Conservation (phyloP, 768 basidiomycete genomes). For the Kockovaella imperatae region DNA sequence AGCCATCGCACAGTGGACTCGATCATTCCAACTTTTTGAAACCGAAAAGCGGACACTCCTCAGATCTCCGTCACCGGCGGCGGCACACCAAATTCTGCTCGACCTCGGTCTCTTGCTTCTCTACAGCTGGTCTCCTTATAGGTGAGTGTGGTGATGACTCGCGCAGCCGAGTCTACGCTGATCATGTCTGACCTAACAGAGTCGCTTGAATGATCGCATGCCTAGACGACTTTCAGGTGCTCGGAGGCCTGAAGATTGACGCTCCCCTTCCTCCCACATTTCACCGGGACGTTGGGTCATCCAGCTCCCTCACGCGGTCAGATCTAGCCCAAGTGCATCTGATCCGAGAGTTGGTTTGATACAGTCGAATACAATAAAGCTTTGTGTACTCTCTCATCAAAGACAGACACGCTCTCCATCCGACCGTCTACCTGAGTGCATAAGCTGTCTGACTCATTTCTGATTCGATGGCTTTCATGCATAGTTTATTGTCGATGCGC, state of each 20-base stretch:
- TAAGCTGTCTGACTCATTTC: no score
- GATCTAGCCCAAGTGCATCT: no score
- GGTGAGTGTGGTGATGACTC: constrained; percentile 10
- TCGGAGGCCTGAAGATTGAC: constrained; percentile 24
- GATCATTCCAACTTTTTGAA: neutral
- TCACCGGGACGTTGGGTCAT: no score
- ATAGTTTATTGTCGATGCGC: no score
- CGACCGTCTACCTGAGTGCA: no score
- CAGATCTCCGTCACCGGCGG: neutral
- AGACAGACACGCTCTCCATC: no score
- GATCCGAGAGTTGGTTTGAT: no score
- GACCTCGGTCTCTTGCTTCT: constrained; percentile 1
- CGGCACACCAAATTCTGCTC: neutral
- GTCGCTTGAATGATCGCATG: constrained; percentile 25
- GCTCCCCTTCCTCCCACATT: constrained; percentile 18
- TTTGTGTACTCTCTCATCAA: no score
- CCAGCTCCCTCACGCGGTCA: no score
- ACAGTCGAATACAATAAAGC: no score
- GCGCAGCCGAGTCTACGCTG: neutral
- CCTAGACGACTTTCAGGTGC: constrained; percentile 25
- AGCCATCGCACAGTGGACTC: neutral
- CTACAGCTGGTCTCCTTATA: constrained; percentile 23
- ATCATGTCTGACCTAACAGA: constrained; percentile 6
- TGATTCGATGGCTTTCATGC: no score
- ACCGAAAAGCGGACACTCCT: neutral